These are phyloP conservation scores for Salix exigua DNA, from an alignment of 345 rosid genomes.

Conservation along the genomic window DNA sequence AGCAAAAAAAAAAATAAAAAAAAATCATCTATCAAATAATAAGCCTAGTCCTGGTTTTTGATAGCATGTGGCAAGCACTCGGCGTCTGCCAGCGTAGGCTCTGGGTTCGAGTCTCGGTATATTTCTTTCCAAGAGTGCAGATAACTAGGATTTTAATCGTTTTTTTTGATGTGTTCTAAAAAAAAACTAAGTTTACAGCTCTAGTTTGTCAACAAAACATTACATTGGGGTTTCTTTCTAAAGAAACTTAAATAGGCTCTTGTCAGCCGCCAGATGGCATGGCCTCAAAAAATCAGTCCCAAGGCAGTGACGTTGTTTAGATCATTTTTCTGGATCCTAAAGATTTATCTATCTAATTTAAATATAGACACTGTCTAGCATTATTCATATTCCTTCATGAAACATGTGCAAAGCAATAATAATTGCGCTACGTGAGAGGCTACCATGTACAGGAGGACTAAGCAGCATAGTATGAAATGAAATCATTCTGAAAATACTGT, in stretches of 20 bases:
- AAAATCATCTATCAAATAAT: no score
- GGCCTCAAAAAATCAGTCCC: neutral
- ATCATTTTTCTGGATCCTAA: neutral
- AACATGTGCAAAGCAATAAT: neutral
- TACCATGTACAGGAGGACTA: neutral
- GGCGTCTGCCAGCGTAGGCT: no score
- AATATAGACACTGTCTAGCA: neutral
- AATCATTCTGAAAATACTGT: neutral
- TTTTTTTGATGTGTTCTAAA: no score
- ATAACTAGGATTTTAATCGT: no score
- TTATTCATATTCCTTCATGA: neutral
- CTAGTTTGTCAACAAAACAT: neutral
- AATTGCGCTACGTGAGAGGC: neutral
- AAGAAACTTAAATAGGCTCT: no score
- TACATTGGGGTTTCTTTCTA: neutral
- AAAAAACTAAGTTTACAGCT: neutral
- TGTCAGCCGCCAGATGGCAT: neutral
- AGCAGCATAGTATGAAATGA: neutral
- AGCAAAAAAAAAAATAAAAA: no score
- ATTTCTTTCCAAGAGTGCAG: no score
- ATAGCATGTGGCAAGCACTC: no score
- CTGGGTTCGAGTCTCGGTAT: no score
- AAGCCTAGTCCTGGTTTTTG: neutral
- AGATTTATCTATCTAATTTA: neutral
- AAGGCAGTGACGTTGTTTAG: neutral